Base-by-base conservation (phyloP, 257 asterid species). In the Voacanga thouarsii region DNA sequence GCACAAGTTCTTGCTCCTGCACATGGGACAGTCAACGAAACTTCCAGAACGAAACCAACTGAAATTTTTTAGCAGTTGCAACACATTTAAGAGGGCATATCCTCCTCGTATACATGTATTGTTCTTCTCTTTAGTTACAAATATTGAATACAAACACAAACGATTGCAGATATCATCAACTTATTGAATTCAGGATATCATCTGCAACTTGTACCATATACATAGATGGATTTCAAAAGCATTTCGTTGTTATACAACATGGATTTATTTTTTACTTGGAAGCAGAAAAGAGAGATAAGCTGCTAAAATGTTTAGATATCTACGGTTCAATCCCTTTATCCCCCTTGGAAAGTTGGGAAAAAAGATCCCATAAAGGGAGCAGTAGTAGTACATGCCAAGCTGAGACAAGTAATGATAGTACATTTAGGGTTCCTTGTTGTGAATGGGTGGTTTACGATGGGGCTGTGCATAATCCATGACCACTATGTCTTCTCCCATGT, bases 391-490 rank as follows among this genome's bases (percentile, higher is more conserved):
- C 21, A 23, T 47, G 60, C 14, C 1, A 23, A 47, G 59, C n/a
- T n/a, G n/a, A 12, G 60, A 24, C 21, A 45, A 19, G n/a, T n/a
- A n/a, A n/a, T 44, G 12, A 1, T 12, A 19, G 55, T 26, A 9
- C 5, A 14, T 37, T 83, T 84, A 92, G 79, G 93, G 92, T 45
- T 82, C 82, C 55, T 24, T 82, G 88, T 93, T 93, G 81, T 93
- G 97, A 77, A 93, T 91, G 47, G 97, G 97, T 65, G 97, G 94
- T 79, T 89, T 93, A 68, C 97, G 92, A 77, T 89, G 97, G 73
- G 97, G 96, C 76, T 85, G 94, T 24, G 96, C 96, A 16, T 93
- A 93, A 70, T 93, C 97, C 94, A 90, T 89, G 43, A 86, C 92
- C 1, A 57, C 92, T 6, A 80, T 73, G 16, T 91, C 94, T 64